A percentile compares a stretch with the other conserved stretches of the same genome.
phyloP scores from a whole-genome alignment of 345 rosid species.

The Sonneratia caseolaris region DNA sequence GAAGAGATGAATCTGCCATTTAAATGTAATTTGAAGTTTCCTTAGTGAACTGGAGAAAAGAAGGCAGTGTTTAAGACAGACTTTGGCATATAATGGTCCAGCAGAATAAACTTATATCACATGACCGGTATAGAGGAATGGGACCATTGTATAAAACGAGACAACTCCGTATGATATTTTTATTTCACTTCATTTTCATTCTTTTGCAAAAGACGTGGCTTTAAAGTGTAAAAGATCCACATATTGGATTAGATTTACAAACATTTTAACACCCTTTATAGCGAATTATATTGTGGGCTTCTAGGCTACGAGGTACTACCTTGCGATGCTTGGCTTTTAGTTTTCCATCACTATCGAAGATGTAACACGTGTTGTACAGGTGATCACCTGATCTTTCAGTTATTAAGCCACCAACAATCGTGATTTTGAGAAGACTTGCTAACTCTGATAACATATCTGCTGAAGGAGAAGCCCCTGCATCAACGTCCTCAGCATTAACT shows the following conservation, averaged over 20 bases:
- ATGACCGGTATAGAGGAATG: background rate
- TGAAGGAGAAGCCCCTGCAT: conserved; percentile 66
- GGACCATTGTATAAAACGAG: background rate
- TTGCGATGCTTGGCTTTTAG: conserved; percentile 83
- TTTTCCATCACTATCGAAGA: conserved; percentile 62
- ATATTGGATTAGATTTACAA: background rate
- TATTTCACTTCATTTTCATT: background rate
- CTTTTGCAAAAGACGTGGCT: background rate
- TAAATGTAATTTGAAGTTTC: background rate
- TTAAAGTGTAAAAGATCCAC: background rate
- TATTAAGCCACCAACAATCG: conserved; percentile 83
- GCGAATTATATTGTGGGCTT: background rate
- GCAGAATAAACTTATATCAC: background rate
- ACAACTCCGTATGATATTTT: background rate
- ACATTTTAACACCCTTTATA: background rate
- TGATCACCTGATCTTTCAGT: conserved; percentile 62
- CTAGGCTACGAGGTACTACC: conserved; percentile 22
- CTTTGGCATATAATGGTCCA: background rate
- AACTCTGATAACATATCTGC: conserved; percentile 76
- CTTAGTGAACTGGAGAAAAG: conserved; percentile 2
- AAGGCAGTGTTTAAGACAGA: background rate
- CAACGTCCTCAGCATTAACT: conserved; percentile 80
- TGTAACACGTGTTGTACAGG: conserved; percentile 77
- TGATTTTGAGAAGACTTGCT: conserved; percentile 49
- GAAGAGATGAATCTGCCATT: conserved; percentile 70